phyloP scores from a whole-genome alignment of 495 filamentous ascomycete genomes.

The Xylaria venustula region DNA sequence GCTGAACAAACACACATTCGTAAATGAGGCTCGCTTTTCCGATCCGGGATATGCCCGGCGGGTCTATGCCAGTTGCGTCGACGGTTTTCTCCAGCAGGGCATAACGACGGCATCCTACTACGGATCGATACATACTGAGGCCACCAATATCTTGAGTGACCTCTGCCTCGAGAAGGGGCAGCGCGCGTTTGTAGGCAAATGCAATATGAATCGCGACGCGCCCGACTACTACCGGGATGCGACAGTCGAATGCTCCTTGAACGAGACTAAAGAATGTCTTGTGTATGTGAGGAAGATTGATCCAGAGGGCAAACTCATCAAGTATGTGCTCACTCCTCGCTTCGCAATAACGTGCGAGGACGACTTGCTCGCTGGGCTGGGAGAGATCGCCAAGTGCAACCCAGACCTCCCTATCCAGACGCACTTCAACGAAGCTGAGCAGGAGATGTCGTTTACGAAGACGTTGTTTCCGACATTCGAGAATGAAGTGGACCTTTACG shows the following conservation, averaged over 20 bases:
- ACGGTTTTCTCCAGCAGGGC: slow-evolving; percentile 59
- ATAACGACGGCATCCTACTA: slow-evolving; percentile 68
- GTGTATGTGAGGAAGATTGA: slow-evolving; percentile 42
- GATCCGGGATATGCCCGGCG: slow-evolving; percentile 52
- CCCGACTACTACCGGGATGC: slow-evolving; percentile 60
- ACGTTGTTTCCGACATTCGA: slow-evolving; percentile 52
- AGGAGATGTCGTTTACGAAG: slow-evolving; percentile 53
- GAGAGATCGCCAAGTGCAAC: slow-evolving; percentile 47
- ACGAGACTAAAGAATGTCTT: slow-evolving; percentile 54
- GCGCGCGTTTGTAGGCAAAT: slow-evolving; percentile 65
- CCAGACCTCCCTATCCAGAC: slow-evolving; percentile 60
- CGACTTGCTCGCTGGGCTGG: slow-evolving; percentile 52
- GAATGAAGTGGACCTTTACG: slow-evolving; percentile 57
- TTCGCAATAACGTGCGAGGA: slow-evolving; percentile 61
- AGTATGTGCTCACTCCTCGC: slow-evolving; percentile 60
- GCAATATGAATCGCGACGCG: slow-evolving; percentile 62
- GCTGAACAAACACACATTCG: slow-evolving; percentile 61
- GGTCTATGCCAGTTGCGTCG: slow-evolving; percentile 54
- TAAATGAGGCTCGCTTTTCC: slow-evolving; percentile 57
- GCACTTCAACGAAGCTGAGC: slow-evolving; percentile 61
- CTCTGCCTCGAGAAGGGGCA: slow-evolving; percentile 57
- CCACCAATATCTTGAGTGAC: slow-evolving; percentile 59
- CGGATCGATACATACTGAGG: slow-evolving; percentile 56
- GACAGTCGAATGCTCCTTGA: slow-evolving; percentile 46
- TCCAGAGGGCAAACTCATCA: slow-evolving; percentile 45